A percentile compares a stretch with the other conserved stretches of the same genome.
These are phyloP conservation scores for Parmales sp. DNA, from an alignment of 108 stramenopile genomes.

Conservation along the genomic window DNA sequence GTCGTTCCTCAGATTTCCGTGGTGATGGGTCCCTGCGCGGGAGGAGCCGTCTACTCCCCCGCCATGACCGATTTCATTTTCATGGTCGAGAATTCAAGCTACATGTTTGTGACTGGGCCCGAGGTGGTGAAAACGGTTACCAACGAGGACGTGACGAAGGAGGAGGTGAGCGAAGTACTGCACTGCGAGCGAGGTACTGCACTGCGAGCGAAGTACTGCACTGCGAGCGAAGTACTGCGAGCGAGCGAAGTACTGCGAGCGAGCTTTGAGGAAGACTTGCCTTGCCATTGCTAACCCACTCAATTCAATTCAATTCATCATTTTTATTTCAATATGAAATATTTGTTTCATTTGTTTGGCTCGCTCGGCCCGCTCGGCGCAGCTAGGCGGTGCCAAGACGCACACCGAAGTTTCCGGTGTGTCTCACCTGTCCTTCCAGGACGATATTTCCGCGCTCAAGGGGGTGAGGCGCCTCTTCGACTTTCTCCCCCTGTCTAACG, in stretches of 20 bases:
- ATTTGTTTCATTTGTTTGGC: no score
- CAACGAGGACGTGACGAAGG: conserved; percentile 92
- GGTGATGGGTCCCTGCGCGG: conserved; percentile 91
- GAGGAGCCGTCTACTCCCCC: conserved; percentile 90
- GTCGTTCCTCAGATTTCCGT: conserved; percentile 89
- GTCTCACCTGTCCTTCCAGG: conserved; percentile 84
- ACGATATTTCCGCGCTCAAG: conserved; percentile 84
- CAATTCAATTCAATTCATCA: no score
- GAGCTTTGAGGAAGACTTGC: no score
- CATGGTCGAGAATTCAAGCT: conserved; percentile 88
- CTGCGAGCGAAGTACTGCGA: no score
- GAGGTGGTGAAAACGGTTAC: conserved; percentile 99
- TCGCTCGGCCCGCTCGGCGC: no score
- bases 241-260: no score
- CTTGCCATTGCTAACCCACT: no score
- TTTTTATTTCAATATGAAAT: no score
- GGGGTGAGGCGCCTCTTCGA: conserved; percentile 79
- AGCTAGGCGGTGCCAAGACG: conserved; percentile 82
- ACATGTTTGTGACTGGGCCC: conserved; percentile 99
- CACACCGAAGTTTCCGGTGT: conserved; percentile 44
- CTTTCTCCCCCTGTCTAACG: conserved; percentile 86
- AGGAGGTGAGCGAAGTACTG: no score
- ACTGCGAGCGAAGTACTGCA: no score
- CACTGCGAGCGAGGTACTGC: no score
- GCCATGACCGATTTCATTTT: conserved; percentile 99